These are phyloP conservation scores for Ceratocystis papillata DNA, from an alignment of 2,329 filamentous ascomycete genomes.

Conservation along the genomic window DNA sequence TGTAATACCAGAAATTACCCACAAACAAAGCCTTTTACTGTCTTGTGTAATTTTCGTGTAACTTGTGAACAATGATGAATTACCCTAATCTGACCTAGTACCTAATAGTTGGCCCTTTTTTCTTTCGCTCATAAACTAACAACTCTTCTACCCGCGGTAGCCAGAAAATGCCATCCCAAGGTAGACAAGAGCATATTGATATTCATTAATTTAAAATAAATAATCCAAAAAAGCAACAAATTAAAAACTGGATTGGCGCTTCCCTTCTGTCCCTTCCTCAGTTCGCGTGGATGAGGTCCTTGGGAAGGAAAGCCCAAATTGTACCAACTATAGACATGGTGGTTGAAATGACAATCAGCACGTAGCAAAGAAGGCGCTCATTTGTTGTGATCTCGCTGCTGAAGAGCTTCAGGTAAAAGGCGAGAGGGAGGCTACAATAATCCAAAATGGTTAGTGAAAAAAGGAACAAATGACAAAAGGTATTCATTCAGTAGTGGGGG, in stretches of 20 bases:
- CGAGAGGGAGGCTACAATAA: conserved; percentile 52
- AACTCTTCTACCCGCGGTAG: neutral
- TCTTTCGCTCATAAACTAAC: neutral
- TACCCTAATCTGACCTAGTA: neutral
- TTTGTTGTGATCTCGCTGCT: conserved; percentile 52
- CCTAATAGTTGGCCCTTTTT: neutral
- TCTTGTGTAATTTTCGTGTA: neutral
- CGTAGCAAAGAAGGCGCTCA: conserved; percentile 58
- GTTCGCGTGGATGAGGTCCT: conserved; percentile 53
- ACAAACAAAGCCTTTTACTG: conserved; percentile 42
- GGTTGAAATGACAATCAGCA: conserved; percentile 57
- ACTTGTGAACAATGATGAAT: neutral
- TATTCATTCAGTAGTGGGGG: neutral
- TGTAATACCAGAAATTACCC: conserved; percentile 58
- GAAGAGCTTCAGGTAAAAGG: conserved; percentile 87
- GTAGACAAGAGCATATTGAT: no score
- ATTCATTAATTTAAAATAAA: no score
- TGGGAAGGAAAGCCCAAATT: conserved; percentile 78
- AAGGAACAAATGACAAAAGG: neutral
- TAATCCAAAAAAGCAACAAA: neutral
- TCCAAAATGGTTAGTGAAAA: neutral
- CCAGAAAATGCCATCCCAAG: no score
- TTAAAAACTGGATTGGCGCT: neutral
- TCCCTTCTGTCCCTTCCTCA: conserved; percentile 24
- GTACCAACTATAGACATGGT: conserved; percentile 67